Base-by-base conservation (phyloP, 805 yeast species). In the Saccharomycopsis schoenii region DNA sequence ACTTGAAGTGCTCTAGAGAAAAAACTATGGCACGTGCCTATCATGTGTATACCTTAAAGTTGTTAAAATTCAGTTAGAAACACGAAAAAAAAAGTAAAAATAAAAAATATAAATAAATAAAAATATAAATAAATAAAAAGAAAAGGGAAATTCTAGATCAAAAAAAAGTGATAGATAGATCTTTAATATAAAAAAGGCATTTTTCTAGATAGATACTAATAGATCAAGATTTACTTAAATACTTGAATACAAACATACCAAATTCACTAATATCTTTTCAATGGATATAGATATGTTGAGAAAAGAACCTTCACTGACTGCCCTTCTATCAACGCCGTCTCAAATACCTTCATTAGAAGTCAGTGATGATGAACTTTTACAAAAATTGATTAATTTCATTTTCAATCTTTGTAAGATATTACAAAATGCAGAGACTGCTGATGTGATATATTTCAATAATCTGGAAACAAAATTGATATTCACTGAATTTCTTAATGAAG, bases 361-460 rank as follows among this genome's bases (percentile, higher is more conserved):
- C 29, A 47, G 21, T 17, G 52, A 47, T 24, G 52, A 47, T 24
- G 52, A 47, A 12, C 52, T 21, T 17, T 39, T 55, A 17, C 36
- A 39, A 6, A 55, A 43, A n/a, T 47, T 71, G 40, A 62, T 62
- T 8, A 70, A 70, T 21, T 66, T 71, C 55, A 58, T 70, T 2
- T 72, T 70, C 66, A 65, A 60, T 40, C 37, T 73, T n/a, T 66
- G 73, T 1, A 67, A 68, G 51, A 61, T 67, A 0, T 64, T 73
- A 1, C 73, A 70, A 50, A 61, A 69, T 4, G 75, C 75, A 1
- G 61, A 56, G 1, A 43, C 68, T 2, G 67, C 67, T 2, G 71
- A 72, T 55, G 50, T 68, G 8, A 58, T 67, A 2, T 65, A 65
- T 51, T 73, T 73, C 67, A 70, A 66, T 51, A 64, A 66, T 9